Evolutionary conservation across 2,329 filamentous ascomycete genomes (phyloP).

Genomic region (Blastomyces percursus): DNA sequence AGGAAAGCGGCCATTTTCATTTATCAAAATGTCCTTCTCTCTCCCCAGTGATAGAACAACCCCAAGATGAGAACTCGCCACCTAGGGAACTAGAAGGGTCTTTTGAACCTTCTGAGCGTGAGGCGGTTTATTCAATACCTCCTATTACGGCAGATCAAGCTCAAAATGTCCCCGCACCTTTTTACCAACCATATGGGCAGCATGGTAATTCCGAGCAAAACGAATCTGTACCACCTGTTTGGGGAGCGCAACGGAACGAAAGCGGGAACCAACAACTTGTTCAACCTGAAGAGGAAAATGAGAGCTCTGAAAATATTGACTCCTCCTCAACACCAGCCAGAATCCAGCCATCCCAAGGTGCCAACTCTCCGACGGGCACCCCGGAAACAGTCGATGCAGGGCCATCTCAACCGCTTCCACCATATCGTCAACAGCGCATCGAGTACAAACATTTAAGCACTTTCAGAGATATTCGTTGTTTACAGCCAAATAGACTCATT

Average conservation of each 20-base stretch:
- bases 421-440: not conserved
- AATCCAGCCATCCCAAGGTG: not conserved
- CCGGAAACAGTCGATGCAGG: not conserved
- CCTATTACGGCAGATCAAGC: not conserved
- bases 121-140: no score
- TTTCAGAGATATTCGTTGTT: slow-evolving; percentile 8
- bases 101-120: not conserved
- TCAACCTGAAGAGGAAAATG: not conserved
- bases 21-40: not conserved
- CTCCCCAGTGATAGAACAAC: not conserved
- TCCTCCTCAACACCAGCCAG: not conserved
- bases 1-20: not conserved
- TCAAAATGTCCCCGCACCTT: not conserved
- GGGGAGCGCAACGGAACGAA: not conserved
- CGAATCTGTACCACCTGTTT: not conserved
- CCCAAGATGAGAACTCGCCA: not conserved
- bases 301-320: not conserved
- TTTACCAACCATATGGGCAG: not conserved
- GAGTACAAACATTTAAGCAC: not conserved
- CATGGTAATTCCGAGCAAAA: not conserved
- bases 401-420: not conserved
- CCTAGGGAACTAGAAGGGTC: not conserved
- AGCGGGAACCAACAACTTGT: not conserved
- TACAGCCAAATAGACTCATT: not conserved
- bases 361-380: not conserved